Evolutionary conservation across 164 flowering plant genomes (phyloP).

Genomic region (Tinospora cordifolia): DNA sequence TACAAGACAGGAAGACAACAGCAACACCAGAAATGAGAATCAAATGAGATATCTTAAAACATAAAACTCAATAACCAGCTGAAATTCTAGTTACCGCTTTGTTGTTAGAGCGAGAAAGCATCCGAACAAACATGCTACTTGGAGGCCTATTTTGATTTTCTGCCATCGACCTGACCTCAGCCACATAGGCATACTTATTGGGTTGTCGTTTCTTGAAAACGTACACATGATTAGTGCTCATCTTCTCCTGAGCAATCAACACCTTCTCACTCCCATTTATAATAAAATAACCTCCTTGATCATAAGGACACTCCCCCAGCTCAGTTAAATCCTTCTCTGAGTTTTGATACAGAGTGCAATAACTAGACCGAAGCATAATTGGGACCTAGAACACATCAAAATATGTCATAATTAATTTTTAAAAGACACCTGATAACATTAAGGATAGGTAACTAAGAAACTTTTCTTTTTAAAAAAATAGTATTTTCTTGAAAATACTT

Average conservation of each 20-base stretch:
- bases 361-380: conserved; percentile 94
- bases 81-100: conserved; percentile 63
- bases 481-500: no score
- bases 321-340: conserved; percentile 97
- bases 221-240: conserved; percentile 98
- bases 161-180: conserved; percentile 94
- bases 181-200: conserved; percentile 92
- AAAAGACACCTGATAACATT: not conserved
- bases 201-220: conserved; percentile 99
- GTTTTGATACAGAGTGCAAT: conserved; percentile 79
- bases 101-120: conserved; percentile 91
- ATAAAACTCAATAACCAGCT: not conserved
- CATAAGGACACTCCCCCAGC: conserved; percentile 97
- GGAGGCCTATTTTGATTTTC: conserved; percentile 96
- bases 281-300: conserved; percentile 97
- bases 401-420: not conserved
- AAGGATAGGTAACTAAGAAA: no score
- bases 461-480: no score
- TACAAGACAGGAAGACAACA: not conserved
- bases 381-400: conserved; percentile 54
- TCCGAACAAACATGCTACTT: conserved; percentile 95
- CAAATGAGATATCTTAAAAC: not conserved
- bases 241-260: conserved; percentile 94
- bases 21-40: not conserved
- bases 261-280: conserved; percentile 99